Evolutionary conservation across 768 basidiomycete genomes (phyloP), one percentile per base, ranked within the genome.

Genomic region (Termitomyces sp.): DNA sequence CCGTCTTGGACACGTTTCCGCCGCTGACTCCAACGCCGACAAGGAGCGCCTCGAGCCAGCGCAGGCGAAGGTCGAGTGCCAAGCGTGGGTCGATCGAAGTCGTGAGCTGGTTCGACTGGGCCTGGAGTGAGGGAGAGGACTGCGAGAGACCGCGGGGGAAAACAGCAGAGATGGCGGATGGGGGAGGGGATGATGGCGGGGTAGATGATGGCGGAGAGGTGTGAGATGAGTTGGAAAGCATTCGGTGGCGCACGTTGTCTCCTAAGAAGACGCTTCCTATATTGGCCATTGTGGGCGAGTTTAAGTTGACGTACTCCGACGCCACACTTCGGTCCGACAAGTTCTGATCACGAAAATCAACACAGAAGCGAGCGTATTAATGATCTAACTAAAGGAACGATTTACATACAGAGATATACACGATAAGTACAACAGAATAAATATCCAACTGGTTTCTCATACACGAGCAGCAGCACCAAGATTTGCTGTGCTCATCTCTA

Each of bases 181-280:
- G 72, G 35, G 79, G 74, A 56, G 78, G 76, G 58, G 68, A 60
- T 28, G 64, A 63, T 61, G 68, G 61, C 43, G 67, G 48, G 44
- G 64, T 61, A 12, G 74, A 71, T 61, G 74, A 71, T 7, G 74
- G 66, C 18, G 73, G 72, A 50, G 79, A 72, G 51, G 77, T 75
- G 60, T 65, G 55, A 49, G 64, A 63, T 59, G 68, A 63, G 55
- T 64, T 50, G 50, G 66, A 82, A 13, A 88, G 71, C 44, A 86
- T 72, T 44, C 88, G 84, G 64, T 81, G 79, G 62, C 88, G 85
- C 68, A 84, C 82, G 8, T 84, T 71, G 74, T 93, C 91, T 58
- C 91, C 91, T 56, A 93, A 79, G 72, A 93, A 93, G 26, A 88
- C 90, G 67, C 88, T 89, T 52, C 91, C 89, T 56, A 92, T 81